Conservation (phyloP, 768 basidiomycete species). For the Hydnomerulius pinastri region DNA sequence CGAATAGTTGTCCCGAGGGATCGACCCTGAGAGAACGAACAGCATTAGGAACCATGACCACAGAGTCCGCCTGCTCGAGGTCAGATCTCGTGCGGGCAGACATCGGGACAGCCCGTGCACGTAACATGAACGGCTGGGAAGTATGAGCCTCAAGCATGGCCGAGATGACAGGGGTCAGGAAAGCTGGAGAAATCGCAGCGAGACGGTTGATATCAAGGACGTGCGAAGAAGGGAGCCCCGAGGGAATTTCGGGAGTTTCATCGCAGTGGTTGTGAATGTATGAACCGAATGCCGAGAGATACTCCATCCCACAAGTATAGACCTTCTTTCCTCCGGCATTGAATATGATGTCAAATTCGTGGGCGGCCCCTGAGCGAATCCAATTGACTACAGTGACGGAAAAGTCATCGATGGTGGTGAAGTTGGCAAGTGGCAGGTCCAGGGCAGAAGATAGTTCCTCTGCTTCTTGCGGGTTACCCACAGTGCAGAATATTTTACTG, state of each 20-base stretch:
- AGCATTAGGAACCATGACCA: conserved; percentile 1
- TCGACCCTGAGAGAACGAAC: conserved; percentile 9
- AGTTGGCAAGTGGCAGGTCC: conserved; percentile 9
- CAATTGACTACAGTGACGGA: conserved; percentile 7
- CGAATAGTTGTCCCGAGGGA: conserved; percentile 18
- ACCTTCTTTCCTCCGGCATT: conserved; percentile 17
- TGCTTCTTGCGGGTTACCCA: conserved; percentile 16
- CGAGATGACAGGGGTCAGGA: conserved; percentile 17
- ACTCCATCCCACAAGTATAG: conserved; percentile 18
- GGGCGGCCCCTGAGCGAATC: conserved; percentile 13
- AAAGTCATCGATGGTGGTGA: conserved; percentile 15
- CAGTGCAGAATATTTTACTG: conserved; percentile 23
- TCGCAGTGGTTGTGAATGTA: conserved; percentile 26
- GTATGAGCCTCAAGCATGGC: conserved; percentile 22
- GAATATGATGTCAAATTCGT: conserved; percentile 27
- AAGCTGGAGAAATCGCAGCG: conserved; percentile 18
- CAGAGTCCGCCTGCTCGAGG: neutral
- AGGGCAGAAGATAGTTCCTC: conserved; percentile 12
- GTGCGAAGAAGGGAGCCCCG: conserved; percentile 16
- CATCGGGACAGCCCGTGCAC: neutral
- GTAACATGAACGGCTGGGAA: conserved; percentile 10
- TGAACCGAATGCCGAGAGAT: conserved; percentile 25
- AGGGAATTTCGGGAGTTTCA: conserved; percentile 15
- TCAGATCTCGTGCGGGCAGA: neutral
- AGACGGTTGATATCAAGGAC: conserved; percentile 25